phyloP scores from a whole-genome alignment of 306 rosid species.

The Malus orientalis region DNA sequence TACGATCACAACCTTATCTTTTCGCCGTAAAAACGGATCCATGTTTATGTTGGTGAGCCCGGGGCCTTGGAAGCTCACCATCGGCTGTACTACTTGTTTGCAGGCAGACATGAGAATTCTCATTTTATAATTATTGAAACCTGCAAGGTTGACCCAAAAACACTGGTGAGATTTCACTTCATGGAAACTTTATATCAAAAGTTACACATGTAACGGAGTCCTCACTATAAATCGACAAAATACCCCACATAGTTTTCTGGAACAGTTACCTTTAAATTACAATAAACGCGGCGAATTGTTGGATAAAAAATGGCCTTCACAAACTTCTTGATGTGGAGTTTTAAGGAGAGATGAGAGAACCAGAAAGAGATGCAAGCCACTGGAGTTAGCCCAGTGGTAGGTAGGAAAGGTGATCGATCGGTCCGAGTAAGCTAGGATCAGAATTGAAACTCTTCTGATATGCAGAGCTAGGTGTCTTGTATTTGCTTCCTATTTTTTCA shows the following conservation, averaged over 20 bases:
- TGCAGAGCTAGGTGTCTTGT: not conserved
- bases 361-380: not conserved
- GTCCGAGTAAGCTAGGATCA: not conserved
- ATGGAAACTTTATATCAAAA: not conserved
- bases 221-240: not conserved
- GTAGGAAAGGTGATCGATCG: not conserved
- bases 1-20: conserved; percentile 54
- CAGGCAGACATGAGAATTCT: conserved; percentile 23
- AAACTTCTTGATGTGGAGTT: not conserved
- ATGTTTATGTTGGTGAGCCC: conserved; percentile 12
- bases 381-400: not conserved
- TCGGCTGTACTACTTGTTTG: conserved; percentile 39
- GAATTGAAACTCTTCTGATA: too few relatives aligned
- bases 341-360: not conserved
- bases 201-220: not conserved
- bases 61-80: conserved; percentile 28
- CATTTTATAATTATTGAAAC: not conserved
- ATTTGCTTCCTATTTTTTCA: not conserved
- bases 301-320: not conserved
- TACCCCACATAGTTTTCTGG: not conserved
- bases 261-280: conserved; percentile 1
- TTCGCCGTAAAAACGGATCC: conserved; percentile 29
- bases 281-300: conserved; percentile 5
- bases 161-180: not conserved
- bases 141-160: conserved; percentile 31